phyloP scores from a whole-genome alignment of 2,329 filamentous ascomycete genomes.

The Macroventuria anomochaeta region DNA sequence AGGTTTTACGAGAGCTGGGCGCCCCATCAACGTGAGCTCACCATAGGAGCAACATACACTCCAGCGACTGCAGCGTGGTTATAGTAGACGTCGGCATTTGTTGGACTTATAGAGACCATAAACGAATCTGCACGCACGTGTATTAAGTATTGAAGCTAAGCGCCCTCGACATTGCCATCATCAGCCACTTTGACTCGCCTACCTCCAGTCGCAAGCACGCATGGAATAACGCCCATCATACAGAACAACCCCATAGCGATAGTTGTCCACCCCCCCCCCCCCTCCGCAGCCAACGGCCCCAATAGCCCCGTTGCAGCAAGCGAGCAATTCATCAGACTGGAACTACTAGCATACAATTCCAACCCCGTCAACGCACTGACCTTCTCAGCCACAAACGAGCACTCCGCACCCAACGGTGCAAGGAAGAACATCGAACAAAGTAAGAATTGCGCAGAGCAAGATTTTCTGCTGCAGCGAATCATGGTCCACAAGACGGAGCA shows the following conservation, averaged over 20 bases:
- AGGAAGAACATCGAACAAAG: background rate
- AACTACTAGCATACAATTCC: conserved; percentile 1
- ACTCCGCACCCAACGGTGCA: background rate
- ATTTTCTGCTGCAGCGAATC: background rate
- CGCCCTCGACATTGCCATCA: background rate
- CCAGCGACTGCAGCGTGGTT: background rate
- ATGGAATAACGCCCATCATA: background rate
- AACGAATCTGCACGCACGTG: no score
- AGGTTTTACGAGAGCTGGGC: conserved; percentile 50
- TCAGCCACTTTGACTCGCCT: background rate
- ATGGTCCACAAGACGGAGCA: background rate
- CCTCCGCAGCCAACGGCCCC: background rate
- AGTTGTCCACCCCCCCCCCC: background rate
- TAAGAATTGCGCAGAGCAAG: background rate
- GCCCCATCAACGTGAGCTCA: conserved; percentile 18
- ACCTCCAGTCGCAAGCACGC: background rate
- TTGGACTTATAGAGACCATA: no score
- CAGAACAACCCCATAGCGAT: background rate
- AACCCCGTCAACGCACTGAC: background rate
- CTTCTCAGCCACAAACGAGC: background rate
- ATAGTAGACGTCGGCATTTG: no score
- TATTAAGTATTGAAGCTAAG: no score
- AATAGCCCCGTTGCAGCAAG: background rate
- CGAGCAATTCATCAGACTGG: conserved; percentile 3
- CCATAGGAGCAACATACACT: background rate